phyloP scores from a whole-genome alignment of 768 basidiomycete genomes.

The Panaeolus cyanescens region DNA sequence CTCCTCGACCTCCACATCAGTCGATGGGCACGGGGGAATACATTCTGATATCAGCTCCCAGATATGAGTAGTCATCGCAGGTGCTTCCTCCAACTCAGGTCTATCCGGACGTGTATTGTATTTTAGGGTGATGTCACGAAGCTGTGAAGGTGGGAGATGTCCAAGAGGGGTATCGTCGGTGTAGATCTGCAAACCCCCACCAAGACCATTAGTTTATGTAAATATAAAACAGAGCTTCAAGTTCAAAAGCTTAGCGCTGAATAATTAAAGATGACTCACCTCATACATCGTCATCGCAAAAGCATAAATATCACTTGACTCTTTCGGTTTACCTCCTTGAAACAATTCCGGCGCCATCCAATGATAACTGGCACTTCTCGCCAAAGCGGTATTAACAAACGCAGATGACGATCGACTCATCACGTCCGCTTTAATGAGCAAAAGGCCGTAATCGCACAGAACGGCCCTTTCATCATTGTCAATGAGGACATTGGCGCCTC shows the following conservation, averaged over 20 bases:
- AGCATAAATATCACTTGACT: constrained; percentile 23
- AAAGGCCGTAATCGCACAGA: constrained; percentile 28
- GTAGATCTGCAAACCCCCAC: constrained; percentile 14
- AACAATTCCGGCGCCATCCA: constrained; percentile 30
- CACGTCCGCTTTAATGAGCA: constrained; percentile 25
- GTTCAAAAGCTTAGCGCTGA: no score
- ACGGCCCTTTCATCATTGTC: constrained; percentile 22
- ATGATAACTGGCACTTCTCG: constrained; percentile 25
- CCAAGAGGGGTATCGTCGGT: constrained; percentile 19
- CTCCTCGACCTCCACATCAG: no score
- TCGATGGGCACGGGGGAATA: no score
- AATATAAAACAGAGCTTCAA: no score
- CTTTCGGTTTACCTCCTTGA: constrained; percentile 13
- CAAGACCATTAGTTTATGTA: no score
- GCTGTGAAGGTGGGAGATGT: constrained; percentile 10
- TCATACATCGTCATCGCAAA: constrained; percentile 28
- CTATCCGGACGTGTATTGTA: constrained; percentile 19
- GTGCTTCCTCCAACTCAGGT: constrained; percentile 20
- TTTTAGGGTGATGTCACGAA: constrained; percentile 12
- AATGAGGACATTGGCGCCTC: constrained; percentile 26
- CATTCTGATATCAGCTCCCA: no score
- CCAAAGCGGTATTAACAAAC: not conserved
- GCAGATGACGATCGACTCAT: constrained; percentile 14
- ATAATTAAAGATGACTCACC: constrained; percentile 9
- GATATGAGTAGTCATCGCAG: constrained; percentile 14